These are phyloP conservation scores for Sclerospora graminicola DNA, from an alignment of 352 stramenopile genomes.

Conservation along the genomic window DNA sequence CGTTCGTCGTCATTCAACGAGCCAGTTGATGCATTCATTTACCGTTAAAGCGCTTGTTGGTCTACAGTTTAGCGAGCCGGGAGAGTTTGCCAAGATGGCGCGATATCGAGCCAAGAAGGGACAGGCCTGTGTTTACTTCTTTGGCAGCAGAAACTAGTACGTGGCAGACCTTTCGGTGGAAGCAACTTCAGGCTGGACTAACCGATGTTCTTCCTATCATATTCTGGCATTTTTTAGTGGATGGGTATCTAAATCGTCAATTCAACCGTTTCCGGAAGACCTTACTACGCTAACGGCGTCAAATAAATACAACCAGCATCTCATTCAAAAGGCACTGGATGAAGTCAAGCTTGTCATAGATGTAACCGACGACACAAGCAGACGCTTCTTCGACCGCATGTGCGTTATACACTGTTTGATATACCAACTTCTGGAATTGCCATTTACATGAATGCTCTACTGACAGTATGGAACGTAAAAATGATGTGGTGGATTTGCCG, in stretches of 20 bases:
- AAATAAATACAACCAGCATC: constrained; percentile 61
- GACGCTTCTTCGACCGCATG: constrained; percentile 74
- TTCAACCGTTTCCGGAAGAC: constrained; percentile 65
- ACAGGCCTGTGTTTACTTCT: constrained; percentile 80
- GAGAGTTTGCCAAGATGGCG: constrained; percentile 75
- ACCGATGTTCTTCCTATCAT: background rate
- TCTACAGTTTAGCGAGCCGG: constrained; percentile 66
- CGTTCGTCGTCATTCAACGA: background rate
- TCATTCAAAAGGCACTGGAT: constrained; percentile 62
- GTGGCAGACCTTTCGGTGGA: constrained; percentile 7
- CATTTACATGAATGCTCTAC: constrained; percentile 3
- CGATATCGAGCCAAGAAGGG: constrained; percentile 65
- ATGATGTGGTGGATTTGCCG: constrained; percentile 63
- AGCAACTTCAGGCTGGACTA: background rate
- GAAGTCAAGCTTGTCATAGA: constrained; percentile 62
- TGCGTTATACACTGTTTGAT: constrained; percentile 24
- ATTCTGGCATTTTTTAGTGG: constrained; percentile 27
- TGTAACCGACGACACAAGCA: constrained; percentile 37
- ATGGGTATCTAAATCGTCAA: constrained; percentile 62
- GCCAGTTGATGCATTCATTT: background rate
- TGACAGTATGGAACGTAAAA: constrained; percentile 55
- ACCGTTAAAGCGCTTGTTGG: constrained; percentile 3
- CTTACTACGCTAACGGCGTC: constrained; percentile 41
- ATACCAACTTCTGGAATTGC: background rate
- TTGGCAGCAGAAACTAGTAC: constrained; percentile 82